Percentiles rank a stretch among this genome's conserved stretches.
phyloP scores from a whole-genome alignment of 2,329 filamentous ascomycete species.

The Xylaria sp. region DNA sequence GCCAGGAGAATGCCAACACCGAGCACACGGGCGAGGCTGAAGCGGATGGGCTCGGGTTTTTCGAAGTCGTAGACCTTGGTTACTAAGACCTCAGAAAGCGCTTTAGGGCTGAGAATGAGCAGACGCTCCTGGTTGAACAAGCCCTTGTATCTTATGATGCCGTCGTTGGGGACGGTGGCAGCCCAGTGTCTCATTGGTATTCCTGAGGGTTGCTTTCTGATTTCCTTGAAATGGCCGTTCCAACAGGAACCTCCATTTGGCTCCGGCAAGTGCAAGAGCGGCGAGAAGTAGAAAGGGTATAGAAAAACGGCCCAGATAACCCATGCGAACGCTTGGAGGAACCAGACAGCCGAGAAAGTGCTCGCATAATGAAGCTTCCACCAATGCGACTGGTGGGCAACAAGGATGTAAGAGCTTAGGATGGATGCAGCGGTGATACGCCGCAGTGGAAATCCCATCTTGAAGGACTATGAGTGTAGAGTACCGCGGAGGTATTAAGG shows the following conservation, averaged over 20 bases:
- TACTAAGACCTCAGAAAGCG: background rate
- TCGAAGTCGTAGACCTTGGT: background rate
- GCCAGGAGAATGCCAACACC: background rate
- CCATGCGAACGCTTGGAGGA: background rate
- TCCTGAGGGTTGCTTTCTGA: background rate
- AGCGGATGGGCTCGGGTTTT: background rate
- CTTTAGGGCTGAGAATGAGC: background rate
- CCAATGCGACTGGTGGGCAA: background rate
- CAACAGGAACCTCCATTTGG: background rate
- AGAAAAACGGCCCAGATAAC: background rate
- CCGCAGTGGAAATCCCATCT: background rate
- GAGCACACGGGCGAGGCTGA: background rate
- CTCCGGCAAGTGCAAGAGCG: background rate
- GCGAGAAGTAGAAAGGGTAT: background rate
- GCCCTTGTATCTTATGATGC: background rate
- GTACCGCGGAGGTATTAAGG: background rate
- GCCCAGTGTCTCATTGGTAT: background rate
- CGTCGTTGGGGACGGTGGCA: background rate
- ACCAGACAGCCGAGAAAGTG: background rate
- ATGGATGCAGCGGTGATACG: background rate
- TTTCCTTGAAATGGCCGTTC: background rate
- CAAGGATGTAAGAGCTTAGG: background rate
- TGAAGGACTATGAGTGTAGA: background rate
- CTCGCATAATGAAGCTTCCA: background rate
- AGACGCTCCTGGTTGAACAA: background rate